phyloP scores from a whole-genome alignment of 805 yeast genomes.

The Grigorovia yakushimaensis region DNA sequence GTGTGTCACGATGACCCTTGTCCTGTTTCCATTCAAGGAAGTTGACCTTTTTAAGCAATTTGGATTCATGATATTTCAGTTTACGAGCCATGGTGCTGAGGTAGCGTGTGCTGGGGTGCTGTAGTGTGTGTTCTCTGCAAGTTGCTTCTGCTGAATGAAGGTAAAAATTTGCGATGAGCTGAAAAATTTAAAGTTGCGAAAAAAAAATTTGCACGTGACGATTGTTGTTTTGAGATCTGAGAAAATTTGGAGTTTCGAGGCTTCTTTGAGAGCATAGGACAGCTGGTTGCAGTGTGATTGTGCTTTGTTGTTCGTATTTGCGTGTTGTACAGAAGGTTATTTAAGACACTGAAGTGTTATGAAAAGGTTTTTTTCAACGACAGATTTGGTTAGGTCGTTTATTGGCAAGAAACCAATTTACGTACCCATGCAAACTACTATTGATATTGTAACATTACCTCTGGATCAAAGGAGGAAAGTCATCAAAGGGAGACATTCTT shows the following conservation, averaged over 20 bases:
- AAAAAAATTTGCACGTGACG: too few species aligned
- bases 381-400: slow-evolving; percentile 36
- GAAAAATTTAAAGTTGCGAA: too few species aligned
- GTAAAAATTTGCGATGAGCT: slow-evolving; percentile 11
- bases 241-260: too few species aligned
- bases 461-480: slow-evolving; percentile 22
- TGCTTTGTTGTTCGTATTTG: too few species aligned
- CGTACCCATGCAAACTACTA: slow-evolving; percentile 52
- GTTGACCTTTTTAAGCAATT: slow-evolving; percentile 88
- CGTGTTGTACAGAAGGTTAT: too few species aligned
- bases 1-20: slow-evolving; percentile 89
- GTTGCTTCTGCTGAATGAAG: neutral
- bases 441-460: slow-evolving; percentile 39
- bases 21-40: slow-evolving; percentile 97
- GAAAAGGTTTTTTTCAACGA: neutral
- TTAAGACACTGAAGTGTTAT: neutral
- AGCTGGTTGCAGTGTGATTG: too few species aligned
- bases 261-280: too few species aligned
- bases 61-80: slow-evolving; percentile 91
- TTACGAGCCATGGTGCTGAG: slow-evolving; percentile 59
- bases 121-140: neutral
- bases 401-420: slow-evolving; percentile 75
- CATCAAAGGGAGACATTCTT: slow-evolving; percentile 49
- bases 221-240: too few species aligned
- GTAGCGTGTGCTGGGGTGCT: neutral